These are phyloP conservation scores for Phlebiopsis flavidoalba DNA, from an alignment of 768 basidiomycete genomes.

Conservation along the genomic window DNA sequence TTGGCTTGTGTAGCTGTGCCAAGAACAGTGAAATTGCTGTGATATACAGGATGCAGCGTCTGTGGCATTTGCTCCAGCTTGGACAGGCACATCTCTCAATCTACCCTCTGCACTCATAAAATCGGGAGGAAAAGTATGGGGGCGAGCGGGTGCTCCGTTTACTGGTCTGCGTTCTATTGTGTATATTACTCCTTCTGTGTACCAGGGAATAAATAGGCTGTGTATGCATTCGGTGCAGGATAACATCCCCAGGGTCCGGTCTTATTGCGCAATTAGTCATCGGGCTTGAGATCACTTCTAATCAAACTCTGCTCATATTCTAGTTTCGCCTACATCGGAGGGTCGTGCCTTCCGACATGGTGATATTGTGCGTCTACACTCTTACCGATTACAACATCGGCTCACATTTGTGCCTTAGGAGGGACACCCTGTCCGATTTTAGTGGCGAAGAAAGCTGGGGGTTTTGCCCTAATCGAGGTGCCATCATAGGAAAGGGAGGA, in stretches of 20 bases:
- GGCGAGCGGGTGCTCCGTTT: slow-evolving; percentile 10
- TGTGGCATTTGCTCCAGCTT: neutral
- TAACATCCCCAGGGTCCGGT: slow-evolving; percentile 65
- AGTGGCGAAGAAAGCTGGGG: slow-evolving; percentile 50
- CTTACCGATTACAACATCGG: slow-evolving; percentile 12
- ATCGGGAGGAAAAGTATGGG: slow-evolving; percentile 15
- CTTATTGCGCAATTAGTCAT: neutral
- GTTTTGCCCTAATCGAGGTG: slow-evolving; percentile 56
- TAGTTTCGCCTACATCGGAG: slow-evolving; percentile 82
- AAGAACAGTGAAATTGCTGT: neutral
- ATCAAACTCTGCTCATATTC: neutral
- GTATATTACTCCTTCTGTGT: slow-evolving; percentile 52
- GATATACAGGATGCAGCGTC: neutral
- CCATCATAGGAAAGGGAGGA: slow-evolving; percentile 48
- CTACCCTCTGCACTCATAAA: neutral
- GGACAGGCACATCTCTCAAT: neutral
- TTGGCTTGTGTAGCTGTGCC: neutral
- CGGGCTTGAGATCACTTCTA: neutral
- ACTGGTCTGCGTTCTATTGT: slow-evolving; percentile 36
- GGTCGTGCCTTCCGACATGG: slow-evolving; percentile 85
- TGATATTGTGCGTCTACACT: slow-evolving; percentile 53
- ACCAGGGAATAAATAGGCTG: slow-evolving; percentile 48
- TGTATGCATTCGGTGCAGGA: slow-evolving; percentile 76
- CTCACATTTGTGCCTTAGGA: slow-evolving; percentile 43
- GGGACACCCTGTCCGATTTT: slow-evolving; percentile 61